Conservation (phyloP, 129 eudicot species). For the Flaveria ramosissima region DNA sequence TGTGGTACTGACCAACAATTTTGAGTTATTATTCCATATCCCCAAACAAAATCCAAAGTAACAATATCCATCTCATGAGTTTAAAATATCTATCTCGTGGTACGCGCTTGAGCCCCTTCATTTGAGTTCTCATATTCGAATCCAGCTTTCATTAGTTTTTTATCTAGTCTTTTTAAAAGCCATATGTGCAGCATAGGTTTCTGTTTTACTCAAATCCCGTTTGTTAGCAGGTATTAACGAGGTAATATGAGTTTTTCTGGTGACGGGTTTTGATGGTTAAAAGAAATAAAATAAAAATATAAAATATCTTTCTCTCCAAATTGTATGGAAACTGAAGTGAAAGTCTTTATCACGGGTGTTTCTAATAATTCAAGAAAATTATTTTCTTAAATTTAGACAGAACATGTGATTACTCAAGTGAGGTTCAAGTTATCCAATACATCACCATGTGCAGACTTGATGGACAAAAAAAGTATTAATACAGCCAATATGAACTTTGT, state of each 20-base stretch:
- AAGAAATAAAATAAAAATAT: no score
- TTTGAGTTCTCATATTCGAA: no score
- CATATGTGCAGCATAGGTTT: no score
- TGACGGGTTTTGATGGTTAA: no score
- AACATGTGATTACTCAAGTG: slow-evolving; percentile 43
- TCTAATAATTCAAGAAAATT: slow-evolving; percentile 26
- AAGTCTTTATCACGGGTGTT: slow-evolving; percentile 18
- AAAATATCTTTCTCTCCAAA: slow-evolving; percentile 1
- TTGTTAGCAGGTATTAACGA: no score
- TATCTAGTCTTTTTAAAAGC: no score
- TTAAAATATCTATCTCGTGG: not conserved
- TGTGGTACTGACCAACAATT: slow-evolving; percentile 11
- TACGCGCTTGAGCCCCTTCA: no score
- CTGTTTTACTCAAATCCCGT: no score
- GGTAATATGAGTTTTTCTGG: no score
- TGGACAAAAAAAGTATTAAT: slow-evolving; percentile 29
- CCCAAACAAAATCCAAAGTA: not conserved
- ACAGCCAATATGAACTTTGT: slow-evolving; percentile 39
- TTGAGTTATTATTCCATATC: not conserved
- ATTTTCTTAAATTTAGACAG: slow-evolving; percentile 33
- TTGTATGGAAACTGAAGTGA: slow-evolving; percentile 12
- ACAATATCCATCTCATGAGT: not conserved
- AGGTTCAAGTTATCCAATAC: slow-evolving; percentile 41
- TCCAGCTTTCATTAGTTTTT: no score
- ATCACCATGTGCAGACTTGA: slow-evolving; percentile 49